Evolutionary conservation across 225 moss, liverwort and hornwort genomes (phyloP), one percentile per base, ranked within the genome.

Genomic region (Rhytidiadelphus loreus): DNA sequence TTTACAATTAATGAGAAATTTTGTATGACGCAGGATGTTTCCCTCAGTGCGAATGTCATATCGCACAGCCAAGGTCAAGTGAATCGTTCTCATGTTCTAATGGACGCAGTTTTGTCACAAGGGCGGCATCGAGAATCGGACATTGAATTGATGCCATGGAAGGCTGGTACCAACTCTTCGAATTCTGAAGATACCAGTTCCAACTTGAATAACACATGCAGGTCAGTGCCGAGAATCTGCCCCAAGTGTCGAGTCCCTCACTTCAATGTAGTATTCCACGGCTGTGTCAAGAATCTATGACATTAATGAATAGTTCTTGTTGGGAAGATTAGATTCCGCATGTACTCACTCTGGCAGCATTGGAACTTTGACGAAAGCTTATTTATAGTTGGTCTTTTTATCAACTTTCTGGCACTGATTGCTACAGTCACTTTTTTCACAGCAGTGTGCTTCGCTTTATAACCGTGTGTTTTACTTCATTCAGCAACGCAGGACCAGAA

Each of bases 141-240:
- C 86, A 93, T 94, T 44, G 96, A 95, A 91, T 89, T 58, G 58
- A 58, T 94, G 89, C 97, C 93, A 41, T 95, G 97, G 95, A 95
- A 95, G 81, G 93, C 95, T 33, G 97, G 95, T 68, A 94, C 95
- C 70, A 96, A 95, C 82, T 89, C 88, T 25, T 64, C 81, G 33
- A 81, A 61, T 44, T 92, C 93, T 50, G 92, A 90, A 72, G 81
- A 87, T 77, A 63, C 93, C 13, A 80, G 53, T 52, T 71, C 90
- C 23, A 90, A 62, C 44, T 57, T 88, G 72, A 88, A 56, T 83
- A 88, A 77, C 48, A 71, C 71, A 26, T 87, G 95, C 94, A 88
- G 90, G 96, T 91, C 80, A 94, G 81, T 88, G 89, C 90, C 64
- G 39, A 37, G 85, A 61, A 48, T 80, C 16, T 39, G 33, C 58